A percentile compares a stretch with the other conserved stretches of the same genome.
These are phyloP conservation scores for Moelleriella libera DNA, from an alignment of 2,329 filamentous ascomycete species.

Conservation along the genomic window DNA sequence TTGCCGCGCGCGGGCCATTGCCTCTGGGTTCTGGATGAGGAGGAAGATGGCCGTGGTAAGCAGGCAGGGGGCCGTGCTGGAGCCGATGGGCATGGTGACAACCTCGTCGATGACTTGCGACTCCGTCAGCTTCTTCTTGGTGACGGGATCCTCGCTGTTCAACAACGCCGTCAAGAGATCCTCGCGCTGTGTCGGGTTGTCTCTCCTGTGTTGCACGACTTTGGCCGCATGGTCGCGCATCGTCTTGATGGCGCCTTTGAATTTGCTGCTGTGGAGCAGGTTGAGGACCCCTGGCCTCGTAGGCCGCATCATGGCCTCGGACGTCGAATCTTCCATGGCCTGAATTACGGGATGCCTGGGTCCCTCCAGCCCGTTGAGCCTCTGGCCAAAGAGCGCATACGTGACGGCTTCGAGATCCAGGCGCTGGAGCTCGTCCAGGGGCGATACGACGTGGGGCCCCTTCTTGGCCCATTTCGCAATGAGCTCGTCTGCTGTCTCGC, in stretches of 20 bases:
- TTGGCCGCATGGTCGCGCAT: constrained; percentile 42
- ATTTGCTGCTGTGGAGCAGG: constrained; percentile 36
- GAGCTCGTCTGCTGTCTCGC: constrained; percentile 33
- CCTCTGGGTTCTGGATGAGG: constrained; percentile 34
- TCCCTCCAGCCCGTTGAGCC: constrained; percentile 30
- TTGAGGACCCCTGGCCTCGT: constrained; percentile 36
- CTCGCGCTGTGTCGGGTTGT: constrained; percentile 30
- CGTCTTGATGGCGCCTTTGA: constrained; percentile 34
- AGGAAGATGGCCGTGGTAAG: constrained; percentile 32
- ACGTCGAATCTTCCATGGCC: constrained; percentile 39
- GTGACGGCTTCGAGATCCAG: constrained; percentile 38
- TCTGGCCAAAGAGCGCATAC: constrained; percentile 35
- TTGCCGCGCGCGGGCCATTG: constrained; percentile 31
- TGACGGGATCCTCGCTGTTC: constrained; percentile 44
- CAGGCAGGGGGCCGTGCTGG: constrained; percentile 32
- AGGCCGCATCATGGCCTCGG: constrained; percentile 40
- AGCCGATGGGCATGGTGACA: constrained; percentile 50
- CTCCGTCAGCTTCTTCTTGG: constrained; percentile 40
- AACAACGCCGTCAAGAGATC: constrained; percentile 49
- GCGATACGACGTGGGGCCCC: constrained; percentile 19
- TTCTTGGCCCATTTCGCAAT: constrained; percentile 31
- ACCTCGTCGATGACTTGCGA: constrained; percentile 54
- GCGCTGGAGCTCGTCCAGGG: constrained; percentile 35
- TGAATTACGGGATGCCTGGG: constrained; percentile 32
- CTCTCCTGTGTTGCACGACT: constrained; percentile 40